These are phyloP conservation scores for Heimioporus sp. DNA, from an alignment of 768 basidiomycete genomes.

Conservation along the genomic window DNA sequence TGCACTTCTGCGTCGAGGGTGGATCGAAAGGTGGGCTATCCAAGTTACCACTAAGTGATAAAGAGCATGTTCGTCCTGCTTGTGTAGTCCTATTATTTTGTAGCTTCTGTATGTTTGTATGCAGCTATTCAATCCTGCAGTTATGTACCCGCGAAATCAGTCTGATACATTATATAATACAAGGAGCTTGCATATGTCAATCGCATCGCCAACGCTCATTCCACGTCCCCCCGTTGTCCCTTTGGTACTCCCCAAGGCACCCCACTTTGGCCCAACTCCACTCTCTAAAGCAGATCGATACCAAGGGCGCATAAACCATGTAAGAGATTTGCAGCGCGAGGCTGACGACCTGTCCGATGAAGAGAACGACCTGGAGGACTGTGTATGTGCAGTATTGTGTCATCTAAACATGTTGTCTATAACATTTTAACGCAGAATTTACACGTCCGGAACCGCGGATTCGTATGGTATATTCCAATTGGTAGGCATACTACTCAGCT, in stretches of 20 bases:
- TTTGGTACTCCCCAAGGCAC: constrained; percentile 60
- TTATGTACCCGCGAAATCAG: too few relatives aligned
- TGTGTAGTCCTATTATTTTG: too few relatives aligned
- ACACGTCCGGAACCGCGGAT: constrained; percentile 64
- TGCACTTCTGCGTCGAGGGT: constrained; percentile 43
- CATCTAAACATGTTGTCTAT: neutral
- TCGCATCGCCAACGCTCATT: constrained; percentile 70
- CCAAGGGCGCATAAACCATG: constrained; percentile 57
- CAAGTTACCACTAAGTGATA: constrained; percentile 16
- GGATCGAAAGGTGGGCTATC: constrained; percentile 47
- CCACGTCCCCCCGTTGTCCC: constrained; percentile 65
- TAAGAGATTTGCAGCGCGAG: constrained; percentile 69
- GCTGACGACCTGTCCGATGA: constrained; percentile 86
- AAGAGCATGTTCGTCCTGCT: too few relatives aligned
- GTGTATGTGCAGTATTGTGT: constrained; percentile 40
- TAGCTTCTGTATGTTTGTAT: too few relatives aligned
- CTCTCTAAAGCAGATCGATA: constrained; percentile 46
- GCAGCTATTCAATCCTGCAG: too few relatives aligned
- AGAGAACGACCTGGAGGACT: constrained; percentile 76
- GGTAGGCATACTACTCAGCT: constrained; percentile 70
- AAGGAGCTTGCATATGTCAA: constrained; percentile 42
- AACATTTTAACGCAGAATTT: constrained; percentile 42
- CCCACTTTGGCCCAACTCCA: constrained; percentile 64
- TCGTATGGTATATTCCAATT: constrained; percentile 66
- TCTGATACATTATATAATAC: too few relatives aligned